Evolutionary conservation across 345 rosid genomes (phyloP), one percentile per base, ranked within the genome.

Genomic region (Dipteronia sinensis): DNA sequence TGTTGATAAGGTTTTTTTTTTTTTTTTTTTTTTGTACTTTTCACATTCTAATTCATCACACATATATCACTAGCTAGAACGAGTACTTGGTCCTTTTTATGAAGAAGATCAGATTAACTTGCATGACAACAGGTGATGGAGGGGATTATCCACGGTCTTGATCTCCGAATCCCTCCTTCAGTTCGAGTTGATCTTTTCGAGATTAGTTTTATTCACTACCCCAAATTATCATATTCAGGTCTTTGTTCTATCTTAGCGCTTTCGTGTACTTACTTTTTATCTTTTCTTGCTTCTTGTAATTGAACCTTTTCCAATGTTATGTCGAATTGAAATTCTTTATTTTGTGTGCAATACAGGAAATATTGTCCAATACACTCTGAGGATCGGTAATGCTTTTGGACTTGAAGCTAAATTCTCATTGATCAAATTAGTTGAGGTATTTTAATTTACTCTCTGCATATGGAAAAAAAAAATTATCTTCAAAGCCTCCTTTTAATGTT

Each of bases 371-470:
- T 86, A 86, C 86, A 66, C 74, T 59, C 79, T 86, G 55, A 74
- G 74, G 23, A 64, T 86, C 3, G 74, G 55, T 68, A 83, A 85
- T 53, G 83, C 72, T 58, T 78, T 72, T 64, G 80, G 83, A 40
- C 19, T n/a, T 19, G 79, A 71, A 77, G 85, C 85, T 61, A 74
- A 80, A 27, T 62, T 83, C 71, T 85, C 89, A 56, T 86, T 83
- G 75, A 71, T 86, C 64, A 67, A 83, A 59, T 83, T 85, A 15
- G 71, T 81, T 40, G 86, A 83, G 88, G 85, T 83, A 74, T 72
- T 49, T 38, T 31, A 27, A 27, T 27, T 27, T 27, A 29, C 31
- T 29, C 31, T 29, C 31, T 29, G 31, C 31, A 29, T 29, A n/a
- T n/a, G n/a, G 31, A 2, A 2, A 29, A 29, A 29, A 29, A 29